A percentile compares a stretch with the other conserved stretches of the same genome.
Conservation (phyloP, 768 basidiomycete genomes). For the Wakefieldia striispora region DNA sequence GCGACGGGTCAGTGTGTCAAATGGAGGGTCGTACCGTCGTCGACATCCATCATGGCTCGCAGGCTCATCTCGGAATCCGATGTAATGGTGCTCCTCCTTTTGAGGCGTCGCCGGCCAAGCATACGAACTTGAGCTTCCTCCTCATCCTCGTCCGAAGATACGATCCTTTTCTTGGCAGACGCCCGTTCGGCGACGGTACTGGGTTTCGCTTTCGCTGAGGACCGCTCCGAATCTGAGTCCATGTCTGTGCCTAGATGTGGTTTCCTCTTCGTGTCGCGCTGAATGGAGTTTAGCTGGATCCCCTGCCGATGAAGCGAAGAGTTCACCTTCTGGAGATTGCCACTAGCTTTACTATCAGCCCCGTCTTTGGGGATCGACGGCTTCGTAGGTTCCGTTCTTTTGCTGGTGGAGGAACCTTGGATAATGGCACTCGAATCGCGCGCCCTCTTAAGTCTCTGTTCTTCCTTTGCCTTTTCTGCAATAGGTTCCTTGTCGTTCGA, state of each 20-base stretch:
- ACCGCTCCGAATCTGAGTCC: slow-evolving; percentile 26
- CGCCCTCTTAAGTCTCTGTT: slow-evolving; percentile 19
- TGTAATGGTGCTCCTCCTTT: slow-evolving; percentile 36
- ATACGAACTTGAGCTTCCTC: slow-evolving; percentile 32
- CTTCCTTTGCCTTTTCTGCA: slow-evolving; percentile 9
- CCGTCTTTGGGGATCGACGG: not conserved
- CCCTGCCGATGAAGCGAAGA: not conserved
- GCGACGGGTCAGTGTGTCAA: slow-evolving; percentile 1
- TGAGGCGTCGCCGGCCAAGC: slow-evolving; percentile 24
- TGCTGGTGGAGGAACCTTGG: not conserved
- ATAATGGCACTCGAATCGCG: not conserved
- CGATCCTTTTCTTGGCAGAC: slow-evolving; percentile 43
- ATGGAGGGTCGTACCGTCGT: slow-evolving; percentile 56
- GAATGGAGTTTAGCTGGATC: slow-evolving; percentile 24
- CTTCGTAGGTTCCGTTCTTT: not conserved
- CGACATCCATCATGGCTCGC: slow-evolving; percentile 74
- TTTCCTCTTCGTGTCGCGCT: slow-evolving; percentile 44
- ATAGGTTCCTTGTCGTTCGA: slow-evolving; percentile 34
- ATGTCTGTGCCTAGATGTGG: slow-evolving; percentile 26
- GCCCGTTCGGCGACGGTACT: slow-evolving; percentile 2
- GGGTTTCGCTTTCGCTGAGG: slow-evolving; percentile 7
- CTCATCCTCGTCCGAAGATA: slow-evolving; percentile 58
- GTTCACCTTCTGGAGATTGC: slow-evolving; percentile 5
- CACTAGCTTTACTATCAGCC: not conserved
- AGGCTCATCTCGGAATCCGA: slow-evolving; percentile 46